These are phyloP conservation scores for Hypoxylon perforatum DNA, from an alignment of 495 filamentous ascomycete species.

Conservation along the genomic window DNA sequence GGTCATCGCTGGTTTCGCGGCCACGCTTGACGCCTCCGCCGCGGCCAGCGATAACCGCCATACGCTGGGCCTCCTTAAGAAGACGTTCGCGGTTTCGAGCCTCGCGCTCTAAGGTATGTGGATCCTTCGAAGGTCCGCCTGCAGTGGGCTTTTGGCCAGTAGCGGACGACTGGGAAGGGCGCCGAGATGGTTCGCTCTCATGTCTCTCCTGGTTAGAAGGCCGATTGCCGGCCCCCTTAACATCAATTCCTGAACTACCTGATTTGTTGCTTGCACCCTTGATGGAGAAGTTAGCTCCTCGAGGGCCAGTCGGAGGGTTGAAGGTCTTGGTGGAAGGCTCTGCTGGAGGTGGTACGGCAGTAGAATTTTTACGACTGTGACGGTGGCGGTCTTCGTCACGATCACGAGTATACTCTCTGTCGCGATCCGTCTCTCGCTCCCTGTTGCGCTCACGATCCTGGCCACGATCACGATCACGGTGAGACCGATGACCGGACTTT, in stretches of 20 bases:
- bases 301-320: conserved; percentile 55
- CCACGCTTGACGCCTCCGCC: conserved; percentile 51
- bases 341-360: conserved; percentile 53
- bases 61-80: conserved; percentile 80
- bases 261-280: conserved; percentile 50
- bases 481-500: conserved; percentile 57
- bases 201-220: conserved; percentile 39
- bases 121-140: conserved; percentile 58
- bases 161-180: conserved; percentile 55
- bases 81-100: conserved; percentile 79
- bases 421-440: conserved; percentile 59
- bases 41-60: conserved; percentile 61
- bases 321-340: conserved; percentile 51
- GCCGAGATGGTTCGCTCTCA: conserved; percentile 46
- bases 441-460: conserved; percentile 59
- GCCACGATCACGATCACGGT: conserved; percentile 56
- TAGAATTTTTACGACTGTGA: conserved; percentile 63
- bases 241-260: conserved; percentile 42
- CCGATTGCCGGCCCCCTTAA: conserved; percentile 48
- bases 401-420: conserved; percentile 54
- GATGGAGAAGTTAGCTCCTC: conserved; percentile 49
- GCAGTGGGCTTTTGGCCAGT: conserved; percentile 46
- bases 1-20: conserved; percentile 56
- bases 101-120: conserved; percentile 80
- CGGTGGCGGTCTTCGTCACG: conserved; percentile 58